Base-by-base conservation (phyloP, 768 basidiomycete species). In the Leccinum arenicola region DNA sequence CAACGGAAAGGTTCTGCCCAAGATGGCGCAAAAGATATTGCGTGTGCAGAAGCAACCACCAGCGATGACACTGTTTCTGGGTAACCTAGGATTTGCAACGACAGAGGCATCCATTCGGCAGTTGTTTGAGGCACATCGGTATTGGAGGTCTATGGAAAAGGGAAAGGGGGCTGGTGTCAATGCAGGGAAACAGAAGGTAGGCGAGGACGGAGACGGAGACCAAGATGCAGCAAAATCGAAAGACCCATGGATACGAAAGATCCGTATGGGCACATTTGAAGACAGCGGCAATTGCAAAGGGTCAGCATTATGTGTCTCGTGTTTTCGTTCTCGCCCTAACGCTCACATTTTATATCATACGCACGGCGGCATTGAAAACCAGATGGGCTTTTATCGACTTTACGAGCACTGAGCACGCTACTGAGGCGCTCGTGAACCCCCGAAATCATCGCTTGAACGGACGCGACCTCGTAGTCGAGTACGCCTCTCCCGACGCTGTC, bases 311-410 rank as follows among this genome's bases (percentile, higher is more conserved):
- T 17, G 15, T 25, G 15, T 25, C 81, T 77, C 1, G n/a, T 27
- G 4, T 50, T 25, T 36, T 25, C 12, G 21, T 33, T 40, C 11
- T 47, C 19, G 14, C 43, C 21, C 14, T 2, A 21, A 48, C 23
- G 3, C 47, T 52, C 2, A 23, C 6, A 27, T 1, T 19, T 48
- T 6, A 5, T 25, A 29, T 50, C 29, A 10, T 55, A 23, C 27
- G 38, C 19, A 21, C n/a, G 27, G 54, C 9, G 45, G 19, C 6
- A 12, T 36, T 10, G 14, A 27, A 51, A 27, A 25, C 33, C 9
- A 98, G 96, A 15, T 98, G 93, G 76, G 94, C 91, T 0, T 98
- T 98, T 70, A 82, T 96, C 56, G 97, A 99, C 73, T 99, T 98
- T 71, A 82, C 84, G 52, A 83, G 82, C 21, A 80, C 80, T 3